These are phyloP conservation scores for Euptelea pleiosperma DNA, from an alignment of 164 flowering plant genomes.

Conservation along the genomic window DNA sequence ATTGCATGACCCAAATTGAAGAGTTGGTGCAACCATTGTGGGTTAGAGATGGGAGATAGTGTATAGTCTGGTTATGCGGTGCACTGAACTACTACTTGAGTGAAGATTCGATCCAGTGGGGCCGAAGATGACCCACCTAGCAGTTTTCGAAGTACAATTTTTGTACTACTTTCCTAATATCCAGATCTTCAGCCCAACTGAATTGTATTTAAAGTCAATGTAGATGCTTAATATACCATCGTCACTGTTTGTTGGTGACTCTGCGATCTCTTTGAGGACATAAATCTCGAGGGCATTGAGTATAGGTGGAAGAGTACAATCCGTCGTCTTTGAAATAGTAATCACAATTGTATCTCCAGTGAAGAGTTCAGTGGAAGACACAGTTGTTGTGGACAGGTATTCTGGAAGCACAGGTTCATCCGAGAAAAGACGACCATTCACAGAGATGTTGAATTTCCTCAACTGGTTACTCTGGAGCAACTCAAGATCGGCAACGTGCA, in stretches of 20 bases:
- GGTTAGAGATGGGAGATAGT: too few relatives aligned
- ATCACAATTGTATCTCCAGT: not conserved
- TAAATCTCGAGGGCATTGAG: conserved; percentile 47
- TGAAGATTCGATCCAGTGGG: too few relatives aligned
- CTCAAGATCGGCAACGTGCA: conserved; percentile 41
- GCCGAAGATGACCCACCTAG: too few relatives aligned
- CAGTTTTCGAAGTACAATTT: too few relatives aligned
- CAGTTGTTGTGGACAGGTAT: not conserved
- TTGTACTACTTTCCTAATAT: too few relatives aligned
- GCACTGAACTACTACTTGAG: too few relatives aligned
- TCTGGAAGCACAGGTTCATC: not conserved
- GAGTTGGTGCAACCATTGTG: too few relatives aligned
- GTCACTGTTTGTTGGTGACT: conserved; percentile 19
- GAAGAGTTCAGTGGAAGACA: not conserved
- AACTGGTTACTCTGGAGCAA: conserved; percentile 18
- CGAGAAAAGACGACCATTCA: conserved; percentile 9
- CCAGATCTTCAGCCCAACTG: too few relatives aligned
- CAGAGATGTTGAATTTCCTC: conserved; percentile 27
- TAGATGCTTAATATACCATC: conserved; percentile 3
- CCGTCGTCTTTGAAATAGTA: conserved; percentile 12
- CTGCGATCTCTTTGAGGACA: conserved; percentile 9
- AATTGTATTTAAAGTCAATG: not conserved
- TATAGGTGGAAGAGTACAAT: conserved; percentile 44
- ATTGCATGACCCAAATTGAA: too few relatives aligned
- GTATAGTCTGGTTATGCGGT: too few relatives aligned